Percentiles rank a stretch among this genome's conserved stretches.
These are phyloP conservation scores for Puccinia sorghi DNA, from an alignment of 1,284 basidiomycete genomes.

Conservation along the genomic window DNA sequence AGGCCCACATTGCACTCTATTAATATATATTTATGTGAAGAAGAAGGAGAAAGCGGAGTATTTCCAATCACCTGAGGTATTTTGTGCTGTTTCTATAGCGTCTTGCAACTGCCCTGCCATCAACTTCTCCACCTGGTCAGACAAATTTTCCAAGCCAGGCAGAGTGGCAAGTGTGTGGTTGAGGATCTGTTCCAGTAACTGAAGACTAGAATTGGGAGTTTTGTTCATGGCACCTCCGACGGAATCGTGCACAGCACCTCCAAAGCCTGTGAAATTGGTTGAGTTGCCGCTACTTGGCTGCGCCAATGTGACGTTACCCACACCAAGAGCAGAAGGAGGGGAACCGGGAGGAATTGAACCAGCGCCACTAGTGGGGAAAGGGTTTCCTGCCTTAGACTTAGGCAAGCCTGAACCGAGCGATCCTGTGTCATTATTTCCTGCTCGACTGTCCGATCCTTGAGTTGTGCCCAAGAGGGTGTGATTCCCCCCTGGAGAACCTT, in stretches of 20 bases:
- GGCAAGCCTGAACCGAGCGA: not conserved
- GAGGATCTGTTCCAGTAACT: constrained; percentile 21
- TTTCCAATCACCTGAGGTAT: not conserved
- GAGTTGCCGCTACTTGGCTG: not conserved
- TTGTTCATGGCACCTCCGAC: not conserved
- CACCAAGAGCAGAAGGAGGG: not conserved
- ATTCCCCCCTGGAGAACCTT: not conserved
- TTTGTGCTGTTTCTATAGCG: not conserved
- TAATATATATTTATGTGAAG: too few relatives aligned
- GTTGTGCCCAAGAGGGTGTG: not conserved
- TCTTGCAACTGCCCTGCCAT: not conserved
- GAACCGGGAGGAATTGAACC: not conserved
- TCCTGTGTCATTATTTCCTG: not conserved
- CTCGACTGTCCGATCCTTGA: not conserved
- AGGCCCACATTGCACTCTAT: not conserved
- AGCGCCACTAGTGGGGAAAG: not conserved
- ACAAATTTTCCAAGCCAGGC: constrained; percentile 17
- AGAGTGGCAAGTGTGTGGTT: constrained; percentile 28
- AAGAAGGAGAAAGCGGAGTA: not conserved
- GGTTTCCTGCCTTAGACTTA: not conserved
- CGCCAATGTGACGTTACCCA: not conserved
- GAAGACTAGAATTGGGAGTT: not conserved
- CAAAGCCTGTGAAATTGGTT: not conserved
- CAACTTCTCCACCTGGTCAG: constrained; percentile 21
- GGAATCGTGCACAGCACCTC: not conserved